phyloP scores from a whole-genome alignment of 768 basidiomycete species.

The Boletus huronensis region DNA sequence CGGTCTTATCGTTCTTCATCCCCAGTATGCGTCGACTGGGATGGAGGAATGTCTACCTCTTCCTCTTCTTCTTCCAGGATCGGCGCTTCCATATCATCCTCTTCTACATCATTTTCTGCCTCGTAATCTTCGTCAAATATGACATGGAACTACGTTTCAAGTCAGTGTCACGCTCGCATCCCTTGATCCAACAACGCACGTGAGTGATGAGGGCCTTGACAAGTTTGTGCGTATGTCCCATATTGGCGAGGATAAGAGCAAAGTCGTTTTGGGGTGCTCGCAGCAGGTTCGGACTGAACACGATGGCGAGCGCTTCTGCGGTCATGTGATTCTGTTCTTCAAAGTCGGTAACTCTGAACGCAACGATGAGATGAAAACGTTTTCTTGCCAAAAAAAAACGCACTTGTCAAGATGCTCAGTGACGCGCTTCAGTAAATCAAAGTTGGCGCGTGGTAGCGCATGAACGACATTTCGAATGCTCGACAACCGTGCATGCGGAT shows the following conservation, averaged over 20 bases:
- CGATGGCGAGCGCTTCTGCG: conserved; percentile 77
- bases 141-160: conserved; percentile 46
- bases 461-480: conserved; percentile 68
- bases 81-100: conserved; percentile 62
- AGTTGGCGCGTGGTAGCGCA: conserved; percentile 65
- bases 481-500: conserved; percentile 61
- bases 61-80: conserved; percentile 61
- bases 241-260: conserved; percentile 72
- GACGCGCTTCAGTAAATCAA: conserved; percentile 75
- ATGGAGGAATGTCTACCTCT: conserved; percentile 37
- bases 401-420: conserved; percentile 81
- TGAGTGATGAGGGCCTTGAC: conserved; percentile 74
- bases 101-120: conserved; percentile 51
- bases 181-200: conserved; percentile 41
- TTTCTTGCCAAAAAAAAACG: conserved; percentile 12
- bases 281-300: conserved; percentile 78
- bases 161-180: background rate
- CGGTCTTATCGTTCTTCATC: conserved; percentile 18
- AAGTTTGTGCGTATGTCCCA: conserved; percentile 74
- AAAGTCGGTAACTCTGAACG: conserved; percentile 72
- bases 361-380: background rate
- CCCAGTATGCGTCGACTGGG: conserved; percentile 21
- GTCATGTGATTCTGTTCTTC: conserved; percentile 92
- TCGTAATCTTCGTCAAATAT: conserved; percentile 75
- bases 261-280: conserved; percentile 79